Conservation (phyloP, 768 basidiomycete species). For the Mycena metata region DNA sequence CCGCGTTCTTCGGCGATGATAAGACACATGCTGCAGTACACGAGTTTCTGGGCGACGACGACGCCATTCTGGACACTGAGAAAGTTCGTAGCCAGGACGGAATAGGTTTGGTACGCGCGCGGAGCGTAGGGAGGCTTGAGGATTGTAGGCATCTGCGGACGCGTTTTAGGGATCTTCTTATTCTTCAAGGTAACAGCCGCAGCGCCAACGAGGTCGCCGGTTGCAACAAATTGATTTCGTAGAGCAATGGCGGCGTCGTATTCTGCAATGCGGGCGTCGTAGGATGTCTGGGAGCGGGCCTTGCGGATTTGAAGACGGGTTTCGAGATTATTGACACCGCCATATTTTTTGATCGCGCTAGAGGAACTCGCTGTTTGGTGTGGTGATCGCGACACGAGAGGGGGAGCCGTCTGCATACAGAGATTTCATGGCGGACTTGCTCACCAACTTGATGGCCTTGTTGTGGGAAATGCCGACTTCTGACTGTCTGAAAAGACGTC, state of each 20-base stretch:
- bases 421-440: not conserved
- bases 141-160: constrained; percentile 5
- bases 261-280: constrained; percentile 5
- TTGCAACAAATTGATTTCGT: not conserved
- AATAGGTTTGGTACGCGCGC: not conserved
- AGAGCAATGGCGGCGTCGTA: constrained; percentile 2
- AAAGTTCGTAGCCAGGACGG: constrained; percentile 4
- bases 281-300: constrained; percentile 1
- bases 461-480: not conserved
- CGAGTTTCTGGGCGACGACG: not conserved
- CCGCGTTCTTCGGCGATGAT: not conserved
- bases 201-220: constrained; percentile 1
- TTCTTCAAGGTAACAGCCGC: constrained; percentile 10
- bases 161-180: constrained; percentile 18
- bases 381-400: not conserved
- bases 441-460: constrained; percentile 2
- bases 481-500: not conserved
- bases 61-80: constrained; percentile 1
- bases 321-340: not conserved
- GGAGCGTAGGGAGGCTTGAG: constrained; percentile 1
- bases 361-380: not conserved
- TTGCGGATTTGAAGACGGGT: constrained; percentile 4
- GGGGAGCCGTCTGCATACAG: constrained; percentile 10
- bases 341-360: constrained; percentile 18
- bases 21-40: not conserved